Evolutionary conservation across 2,329 filamentous ascomycete species (phyloP), one percentile per base, ranked within the genome.

Genomic region (Cladosporium sp.): DNA sequence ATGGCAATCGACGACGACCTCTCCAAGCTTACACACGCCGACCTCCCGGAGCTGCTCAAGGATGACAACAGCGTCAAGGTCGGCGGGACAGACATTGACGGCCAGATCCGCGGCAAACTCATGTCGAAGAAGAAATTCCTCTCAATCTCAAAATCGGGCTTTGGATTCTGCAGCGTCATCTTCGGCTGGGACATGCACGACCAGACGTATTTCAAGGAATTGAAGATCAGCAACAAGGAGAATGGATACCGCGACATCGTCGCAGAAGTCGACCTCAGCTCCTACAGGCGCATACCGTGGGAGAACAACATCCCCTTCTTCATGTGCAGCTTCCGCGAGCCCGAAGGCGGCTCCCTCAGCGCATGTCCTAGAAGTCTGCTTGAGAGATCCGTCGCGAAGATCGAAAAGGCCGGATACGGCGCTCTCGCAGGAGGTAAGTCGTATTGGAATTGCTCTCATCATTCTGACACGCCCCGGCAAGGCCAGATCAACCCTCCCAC

Each of bases 111-210:
- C 50, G 90, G 90, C 60, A 96, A 96, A 73, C 79, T 96, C 55
- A 84, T 96, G 71, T 89, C 89, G 61, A 95, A 95, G 78, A 86
- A 85, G 67, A 96, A 96, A 73, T 96, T 96, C 70, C 75, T 96
- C 32, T 89, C 87, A 24, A 80, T 96, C 47, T 85, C 85, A n/a
- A 71, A 80, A 37, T 79, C 83, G 39, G 91, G 90, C 45, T 96
- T 96, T 61, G 91, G 90, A 48, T 96, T 96, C 76, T 96, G 91
- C 75, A 93, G 88, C 17, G 89, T 96, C 59, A 83, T 96, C 58
- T 96, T 95, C 63, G 90, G 91, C 67, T 96, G 91, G 91, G 90
- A 96, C 70, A 95, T 96, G 89, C 90, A 96, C 70, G 91, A 96
- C 65, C 79, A 83, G 73, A 95, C 89, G 9, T 96, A 96, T 69